Conservation (phyloP, 805 yeast species). For the Kregervanrija delftensis region DNA sequence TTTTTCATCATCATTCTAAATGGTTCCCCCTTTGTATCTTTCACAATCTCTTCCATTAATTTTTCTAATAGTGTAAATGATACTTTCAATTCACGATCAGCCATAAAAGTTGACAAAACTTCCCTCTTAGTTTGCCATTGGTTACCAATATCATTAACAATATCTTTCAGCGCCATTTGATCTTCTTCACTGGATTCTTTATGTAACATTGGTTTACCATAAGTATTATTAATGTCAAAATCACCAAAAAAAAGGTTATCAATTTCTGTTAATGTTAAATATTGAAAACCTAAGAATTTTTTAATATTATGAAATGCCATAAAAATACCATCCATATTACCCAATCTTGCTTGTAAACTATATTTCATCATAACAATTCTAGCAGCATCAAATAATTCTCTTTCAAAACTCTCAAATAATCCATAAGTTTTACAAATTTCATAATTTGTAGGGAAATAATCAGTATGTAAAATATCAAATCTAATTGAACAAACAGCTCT, state of each 20-base stretch:
- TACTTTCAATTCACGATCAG: constrained; percentile 59
- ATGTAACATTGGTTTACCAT: constrained; percentile 3
- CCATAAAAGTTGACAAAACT: constrained; percentile 41
- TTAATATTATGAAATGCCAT: constrained; percentile 84
- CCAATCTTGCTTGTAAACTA: constrained; percentile 86
- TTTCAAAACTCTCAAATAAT: constrained; percentile 67
- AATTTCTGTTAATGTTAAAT: constrained; percentile 66
- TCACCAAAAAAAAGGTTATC: constrained; percentile 55
- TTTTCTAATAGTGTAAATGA: constrained; percentile 49
- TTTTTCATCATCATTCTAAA: constrained; percentile 29
- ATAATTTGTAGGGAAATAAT: constrained; percentile 56
- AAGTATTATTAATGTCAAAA: constrained; percentile 2
- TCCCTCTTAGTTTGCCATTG: constrained; percentile 29
- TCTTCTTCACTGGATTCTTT: constrained; percentile 3
- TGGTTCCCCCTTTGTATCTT: constrained; percentile 26
- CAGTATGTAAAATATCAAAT: constrained; percentile 55
- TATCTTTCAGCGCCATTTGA: constrained; percentile 10
- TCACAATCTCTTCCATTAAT: constrained; percentile 33
- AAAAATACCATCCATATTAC: constrained; percentile 94
- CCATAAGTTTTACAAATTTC: constrained; percentile 60
- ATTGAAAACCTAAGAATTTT: constrained; percentile 83
- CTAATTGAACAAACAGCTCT: constrained; percentile 86
- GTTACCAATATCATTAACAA: constrained; percentile 21
- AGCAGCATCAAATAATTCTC: constrained; percentile 72
- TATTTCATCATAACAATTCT: constrained; percentile 77